Evolutionary conservation across 345 rosid genomes (phyloP), one percentile per base, ranked within the genome.

Genomic region (Gossypium arboreum): DNA sequence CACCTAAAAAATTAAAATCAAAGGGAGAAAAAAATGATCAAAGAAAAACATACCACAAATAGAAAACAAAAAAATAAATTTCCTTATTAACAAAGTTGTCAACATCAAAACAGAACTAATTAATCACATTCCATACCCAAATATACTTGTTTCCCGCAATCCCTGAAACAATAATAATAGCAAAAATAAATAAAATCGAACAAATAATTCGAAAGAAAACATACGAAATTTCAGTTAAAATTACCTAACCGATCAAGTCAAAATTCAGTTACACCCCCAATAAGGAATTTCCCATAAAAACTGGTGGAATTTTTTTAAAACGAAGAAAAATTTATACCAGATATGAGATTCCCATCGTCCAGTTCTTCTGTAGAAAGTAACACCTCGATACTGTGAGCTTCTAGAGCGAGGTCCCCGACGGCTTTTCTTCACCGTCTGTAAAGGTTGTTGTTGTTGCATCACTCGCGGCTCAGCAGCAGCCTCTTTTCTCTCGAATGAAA

Each of bases 321-420:
- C 1, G 1, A 29, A 29, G 4, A 34, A 15, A 11, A 27, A 63
- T 34, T 34, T 34, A 34, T 51, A 94, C 98, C 98, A 94, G 60
- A 94, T 94, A 85, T 94, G 98, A 20, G 98, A 94, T 76, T 92
- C 98, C 98, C 98, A 94, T 68, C 98, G 76, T 20, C 98, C 97
- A 18, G 98, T 94, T 73, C 98, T 90, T 76, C 98, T 76, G 18
- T 94, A 94, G 73, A 94, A 94, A 66, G 98, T 94, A 51, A 94
- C 98, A 15, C 98, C 98, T 79, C 98, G 81, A 61, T 91, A 94
- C 81, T 92, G 97, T 11, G 98, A 94, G 79, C 98, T 94, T 75
- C 91, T 86, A n/a, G 98, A 94, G 84, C 97, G 86, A 12, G 98
- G 98, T 20, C 98, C 98, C 73, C 98, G 80, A 83, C 98, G 80